Percentiles rank a stretch among this genome's conserved stretches.
phyloP scores from a whole-genome alignment of 371 early-diverging fungal species.

The Batrachochytrium dendrobatidis region DNA sequence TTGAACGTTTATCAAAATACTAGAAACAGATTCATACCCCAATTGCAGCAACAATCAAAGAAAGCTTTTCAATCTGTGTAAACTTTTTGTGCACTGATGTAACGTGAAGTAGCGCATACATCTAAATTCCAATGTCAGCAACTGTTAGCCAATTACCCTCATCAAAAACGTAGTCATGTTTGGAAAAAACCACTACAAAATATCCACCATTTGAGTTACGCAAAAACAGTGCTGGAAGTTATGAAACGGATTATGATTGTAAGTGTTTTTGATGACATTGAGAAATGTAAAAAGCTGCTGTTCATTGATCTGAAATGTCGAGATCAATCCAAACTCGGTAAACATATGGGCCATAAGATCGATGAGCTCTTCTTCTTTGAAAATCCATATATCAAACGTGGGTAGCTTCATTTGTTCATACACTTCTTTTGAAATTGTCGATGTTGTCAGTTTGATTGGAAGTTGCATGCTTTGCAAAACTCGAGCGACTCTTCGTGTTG shows the following conservation, averaged over 20 bases:
- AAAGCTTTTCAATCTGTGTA: slow-evolving; percentile 27
- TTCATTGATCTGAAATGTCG: slow-evolving; percentile 30
- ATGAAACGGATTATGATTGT: slow-evolving; percentile 44
- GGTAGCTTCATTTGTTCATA: slow-evolving; percentile 34
- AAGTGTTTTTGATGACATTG: slow-evolving; percentile 21
- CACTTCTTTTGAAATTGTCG: slow-evolving; percentile 19
- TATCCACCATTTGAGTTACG: slow-evolving; percentile 42
- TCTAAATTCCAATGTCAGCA: slow-evolving; percentile 13
- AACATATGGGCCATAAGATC: slow-evolving; percentile 39
- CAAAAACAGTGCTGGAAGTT: slow-evolving; percentile 45
- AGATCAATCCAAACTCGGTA: slow-evolving; percentile 28
- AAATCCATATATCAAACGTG: slow-evolving; percentile 42
- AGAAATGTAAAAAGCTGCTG: slow-evolving; percentile 26
- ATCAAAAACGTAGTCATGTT: neutral
- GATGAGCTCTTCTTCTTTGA: slow-evolving; percentile 30
- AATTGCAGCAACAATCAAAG: slow-evolving; percentile 25
- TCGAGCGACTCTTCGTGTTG: neutral
- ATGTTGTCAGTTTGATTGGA: neutral
- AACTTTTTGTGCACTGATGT: slow-evolving; percentile 24
- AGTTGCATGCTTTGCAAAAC: slow-evolving; percentile 7
- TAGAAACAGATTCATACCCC: too few species aligned
- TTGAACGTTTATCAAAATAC: slow-evolving; percentile 1
- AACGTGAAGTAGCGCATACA: slow-evolving; percentile 32
- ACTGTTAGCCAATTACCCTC: neutral
- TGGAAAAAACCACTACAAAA: neutral